These are phyloP conservation scores for Panaeolus cyanescens DNA, from an alignment of 768 basidiomycete species.

Conservation along the genomic window DNA sequence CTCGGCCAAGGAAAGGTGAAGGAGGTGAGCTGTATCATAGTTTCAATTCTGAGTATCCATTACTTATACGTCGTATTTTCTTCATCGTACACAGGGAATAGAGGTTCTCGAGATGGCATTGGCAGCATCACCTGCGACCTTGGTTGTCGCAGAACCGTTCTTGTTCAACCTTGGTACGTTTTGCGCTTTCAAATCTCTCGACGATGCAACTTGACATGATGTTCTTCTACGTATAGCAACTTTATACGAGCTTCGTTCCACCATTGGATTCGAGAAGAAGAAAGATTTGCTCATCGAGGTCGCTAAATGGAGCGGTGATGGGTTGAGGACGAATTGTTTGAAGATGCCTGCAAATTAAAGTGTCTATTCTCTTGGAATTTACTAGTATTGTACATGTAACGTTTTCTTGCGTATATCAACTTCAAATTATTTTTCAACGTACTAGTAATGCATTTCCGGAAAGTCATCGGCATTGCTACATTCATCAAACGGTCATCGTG, in stretches of 20 bases:
- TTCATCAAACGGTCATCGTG: no score
- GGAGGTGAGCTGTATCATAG: constrained; percentile 46
- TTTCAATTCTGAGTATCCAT: not conserved
- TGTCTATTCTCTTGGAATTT: no score
- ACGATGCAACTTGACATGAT: not conserved
- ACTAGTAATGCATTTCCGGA: no score
- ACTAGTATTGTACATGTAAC: no score
- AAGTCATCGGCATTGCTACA: no score
- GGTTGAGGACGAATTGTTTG: constrained; percentile 71
- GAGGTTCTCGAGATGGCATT: constrained; percentile 66
- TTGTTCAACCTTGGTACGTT: constrained; percentile 80
- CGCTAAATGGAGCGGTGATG: constrained; percentile 87
- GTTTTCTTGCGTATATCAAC: no score
- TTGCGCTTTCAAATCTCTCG: not conserved
- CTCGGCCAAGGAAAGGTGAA: constrained; percentile 71
- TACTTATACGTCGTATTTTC: no score
- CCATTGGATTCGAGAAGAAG: constrained; percentile 75
- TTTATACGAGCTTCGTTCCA: constrained; percentile 78
- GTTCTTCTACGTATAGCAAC: constrained; percentile 52
- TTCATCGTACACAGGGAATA: constrained; percentile 52
- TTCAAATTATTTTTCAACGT: no score
- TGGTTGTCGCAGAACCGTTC: constrained; percentile 80
- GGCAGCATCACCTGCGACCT: constrained; percentile 63
- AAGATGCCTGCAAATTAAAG: constrained; percentile 69
- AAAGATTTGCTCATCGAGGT: constrained; percentile 72